These are phyloP conservation scores for Penicillium diatomitis DNA, from an alignment of 495 filamentous ascomycete genomes.

Conservation along the genomic window DNA sequence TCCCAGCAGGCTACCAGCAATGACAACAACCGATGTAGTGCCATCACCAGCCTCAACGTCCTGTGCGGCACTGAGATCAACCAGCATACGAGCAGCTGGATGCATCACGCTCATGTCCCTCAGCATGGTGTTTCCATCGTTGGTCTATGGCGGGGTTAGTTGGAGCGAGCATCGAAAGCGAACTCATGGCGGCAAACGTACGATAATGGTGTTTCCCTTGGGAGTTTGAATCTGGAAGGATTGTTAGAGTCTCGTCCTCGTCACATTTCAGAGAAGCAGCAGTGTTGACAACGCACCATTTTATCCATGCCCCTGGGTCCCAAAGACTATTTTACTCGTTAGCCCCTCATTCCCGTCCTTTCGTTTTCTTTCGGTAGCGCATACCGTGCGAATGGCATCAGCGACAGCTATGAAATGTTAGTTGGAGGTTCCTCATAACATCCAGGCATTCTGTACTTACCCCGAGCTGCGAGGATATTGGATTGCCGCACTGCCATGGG, in stretches of 20 bases:
- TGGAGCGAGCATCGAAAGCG: constrained; percentile 8
- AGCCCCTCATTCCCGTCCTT: constrained; percentile 33
- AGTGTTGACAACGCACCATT: constrained; percentile 49
- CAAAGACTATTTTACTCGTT: constrained; percentile 46
- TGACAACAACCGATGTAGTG: constrained; percentile 96
- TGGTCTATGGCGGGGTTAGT: constrained; percentile 51
- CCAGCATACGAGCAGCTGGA: constrained; percentile 96
- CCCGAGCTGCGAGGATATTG: constrained; percentile 95
- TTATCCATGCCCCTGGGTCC: constrained; percentile 88
- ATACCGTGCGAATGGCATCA: constrained; percentile 86
- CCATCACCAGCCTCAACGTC: constrained; percentile 98
- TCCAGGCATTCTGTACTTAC: constrained; percentile 35
- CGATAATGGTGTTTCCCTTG: constrained; percentile 92
- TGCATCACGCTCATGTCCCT: constrained; percentile 99
- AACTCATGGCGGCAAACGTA: constrained; percentile 20
- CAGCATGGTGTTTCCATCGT: constrained; percentile 98
- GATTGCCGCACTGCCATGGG: constrained; percentile 87
- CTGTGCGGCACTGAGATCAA: constrained; percentile 92
- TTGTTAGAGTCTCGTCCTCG: constrained; percentile 14
- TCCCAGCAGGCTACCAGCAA: constrained; percentile 86
- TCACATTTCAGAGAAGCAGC: neutral
- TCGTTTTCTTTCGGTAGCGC: constrained; percentile 12
- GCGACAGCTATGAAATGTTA: constrained; percentile 62
- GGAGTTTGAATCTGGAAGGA: constrained; percentile 68
- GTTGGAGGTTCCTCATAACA: neutral